Evolutionary conservation across 345 rosid genomes (phyloP).

Genomic region (Lagerstroemia speciosa): DNA sequence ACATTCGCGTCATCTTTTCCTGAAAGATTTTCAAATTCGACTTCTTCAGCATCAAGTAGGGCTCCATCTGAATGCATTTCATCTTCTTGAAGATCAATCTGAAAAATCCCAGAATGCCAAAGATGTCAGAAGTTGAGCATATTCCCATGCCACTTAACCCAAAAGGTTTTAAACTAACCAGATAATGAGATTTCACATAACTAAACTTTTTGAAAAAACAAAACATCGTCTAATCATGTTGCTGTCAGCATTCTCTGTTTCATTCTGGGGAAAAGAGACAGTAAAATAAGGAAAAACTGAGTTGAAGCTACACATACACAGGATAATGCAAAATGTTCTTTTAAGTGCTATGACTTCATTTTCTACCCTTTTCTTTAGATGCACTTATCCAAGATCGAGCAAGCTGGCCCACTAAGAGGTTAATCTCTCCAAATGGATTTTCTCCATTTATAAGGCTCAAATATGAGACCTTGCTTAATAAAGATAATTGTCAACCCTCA

Average conservation of each 20-base stretch:
- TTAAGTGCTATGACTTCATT: neutral
- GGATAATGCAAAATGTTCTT: neutral
- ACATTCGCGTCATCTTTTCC: conserved; percentile 18
- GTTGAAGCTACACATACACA: neutral
- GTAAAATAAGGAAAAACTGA: neutral
- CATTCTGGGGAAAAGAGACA: too few relatives aligned
- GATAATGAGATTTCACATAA: neutral
- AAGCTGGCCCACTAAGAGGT: too few relatives aligned
- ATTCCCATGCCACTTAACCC: neutral
- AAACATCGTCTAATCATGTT: neutral
- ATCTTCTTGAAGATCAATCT: conserved; percentile 65
- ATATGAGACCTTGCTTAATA: too few relatives aligned
- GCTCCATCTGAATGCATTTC: conserved; percentile 22
- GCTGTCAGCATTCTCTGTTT: neutral
- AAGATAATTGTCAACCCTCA: too few relatives aligned
- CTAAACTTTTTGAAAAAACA: neutral
- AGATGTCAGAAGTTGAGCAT: neutral
- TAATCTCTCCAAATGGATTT: too few relatives aligned
- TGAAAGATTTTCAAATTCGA: conserved; percentile 17
- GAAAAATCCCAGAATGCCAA: neutral
- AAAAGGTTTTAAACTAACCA: conserved; percentile 1
- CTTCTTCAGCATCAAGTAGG: conserved; percentile 22
- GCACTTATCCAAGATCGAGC: too few relatives aligned
- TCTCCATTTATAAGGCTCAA: too few relatives aligned
- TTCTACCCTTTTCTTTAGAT: too few relatives aligned